Evolutionary conservation across 345 rosid species (phyloP), one percentile per base, ranked within the genome.

Genomic region (Punica granatum): DNA sequence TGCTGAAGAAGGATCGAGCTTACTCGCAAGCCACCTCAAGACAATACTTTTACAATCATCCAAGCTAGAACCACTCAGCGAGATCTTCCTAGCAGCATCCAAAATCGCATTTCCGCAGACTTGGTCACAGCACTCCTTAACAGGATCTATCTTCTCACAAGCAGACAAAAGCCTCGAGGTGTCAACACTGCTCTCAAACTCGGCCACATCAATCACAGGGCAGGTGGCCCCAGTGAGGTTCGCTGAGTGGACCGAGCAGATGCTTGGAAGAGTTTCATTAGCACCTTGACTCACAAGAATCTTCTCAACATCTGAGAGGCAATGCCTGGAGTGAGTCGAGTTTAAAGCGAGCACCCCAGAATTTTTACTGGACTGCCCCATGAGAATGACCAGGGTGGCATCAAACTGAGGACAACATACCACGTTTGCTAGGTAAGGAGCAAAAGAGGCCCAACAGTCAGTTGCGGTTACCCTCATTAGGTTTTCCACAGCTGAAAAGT

Each of bases 331-430:
- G 70, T 63, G 75, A 63, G 77, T 76, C 31, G 68, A 72, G 60
- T 77, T 70, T 69, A 82, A 68, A 68, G 76, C 77, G 70, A 85
- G 89, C 77, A 79, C 60, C 54, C 83, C 76, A 44, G 79, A 76
- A 43, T 67, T 43, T 80, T 75, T 75, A 72, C 89, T 82, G 62
- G 78, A 77, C 72, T 78, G 85, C 58, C 86, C 89, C 64, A 82
- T 70, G 63, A 85, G 86, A 77, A 85, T 80, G 26, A 72, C 68
- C 58, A 82, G 74, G 56, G 80, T 73, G 67, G 89, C 89, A 69
- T 80, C 80, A 60, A 85, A 72, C 75, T 85, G 89, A 37, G 89
- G 89, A 65, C 89, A 85, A 69, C 89, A 85, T 69, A 82, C 83
- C 69, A 82, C 86, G 75, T 85, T 85, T 30, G 89, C 85, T 59